A percentile compares a stretch with the other conserved stretches of the same genome.
These are phyloP conservation scores for Rheum nobile DNA, from an alignment of 148 eudicot species.

Conservation along the genomic window DNA sequence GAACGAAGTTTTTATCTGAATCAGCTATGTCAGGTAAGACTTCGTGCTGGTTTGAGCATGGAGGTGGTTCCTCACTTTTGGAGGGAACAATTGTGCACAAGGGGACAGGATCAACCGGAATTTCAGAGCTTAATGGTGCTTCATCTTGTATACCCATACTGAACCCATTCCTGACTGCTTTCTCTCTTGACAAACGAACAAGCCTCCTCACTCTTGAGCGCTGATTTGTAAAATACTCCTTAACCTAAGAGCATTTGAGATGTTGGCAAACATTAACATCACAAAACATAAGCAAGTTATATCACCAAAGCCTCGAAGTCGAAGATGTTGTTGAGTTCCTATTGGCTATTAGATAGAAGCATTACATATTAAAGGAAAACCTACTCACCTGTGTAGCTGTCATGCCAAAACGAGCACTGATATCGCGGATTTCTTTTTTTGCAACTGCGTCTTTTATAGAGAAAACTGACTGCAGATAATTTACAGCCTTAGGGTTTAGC, in stretches of 20 bases:
- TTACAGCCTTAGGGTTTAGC: constrained; percentile 75
- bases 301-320: neutral
- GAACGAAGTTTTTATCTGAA: constrained; percentile 48
- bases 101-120: constrained; percentile 47
- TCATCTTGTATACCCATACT: constrained; percentile 29
- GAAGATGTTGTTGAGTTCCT: neutral
- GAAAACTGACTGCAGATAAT: constrained; percentile 75
- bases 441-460: constrained; percentile 75
- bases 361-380: neutral
- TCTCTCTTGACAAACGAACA: constrained; percentile 61
- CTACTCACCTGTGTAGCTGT: constrained; percentile 79
- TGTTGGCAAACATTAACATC: constrained; percentile 8
- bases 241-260: constrained; percentile 33
- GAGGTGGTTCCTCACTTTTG: constrained; percentile 45
- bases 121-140: constrained; percentile 22
- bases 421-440: constrained; percentile 81
- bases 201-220: constrained; percentile 72
- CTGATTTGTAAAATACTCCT: constrained; percentile 65
- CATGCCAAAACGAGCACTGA: constrained; percentile 77
- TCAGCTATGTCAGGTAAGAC: constrained; percentile 44
- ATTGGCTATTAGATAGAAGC: neutral
- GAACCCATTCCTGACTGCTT: constrained; percentile 25
- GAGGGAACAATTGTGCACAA: constrained; percentile 43
- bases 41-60: constrained; percentile 52
- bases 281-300: neutral